These are phyloP conservation scores for Cytospora paraplurivora DNA, from an alignment of 2,329 filamentous ascomycete species.

Conservation along the genomic window DNA sequence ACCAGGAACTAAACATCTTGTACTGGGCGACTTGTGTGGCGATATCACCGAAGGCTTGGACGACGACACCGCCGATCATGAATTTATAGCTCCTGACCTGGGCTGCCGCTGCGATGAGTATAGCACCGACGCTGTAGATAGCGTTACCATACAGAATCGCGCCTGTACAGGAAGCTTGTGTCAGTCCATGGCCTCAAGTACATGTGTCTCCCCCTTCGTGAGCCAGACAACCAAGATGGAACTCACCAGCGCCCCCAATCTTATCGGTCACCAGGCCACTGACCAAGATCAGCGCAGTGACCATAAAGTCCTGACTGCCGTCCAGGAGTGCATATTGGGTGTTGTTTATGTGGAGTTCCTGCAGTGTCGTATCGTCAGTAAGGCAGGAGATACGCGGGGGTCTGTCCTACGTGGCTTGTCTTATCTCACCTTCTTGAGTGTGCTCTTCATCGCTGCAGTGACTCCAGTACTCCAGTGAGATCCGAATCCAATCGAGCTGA, in stretches of 20 bases:
- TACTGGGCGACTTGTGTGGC: slow-evolving; percentile 66
- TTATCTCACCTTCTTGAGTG: slow-evolving; percentile 52
- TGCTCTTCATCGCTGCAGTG: slow-evolving; percentile 62
- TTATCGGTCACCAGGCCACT: slow-evolving; percentile 60
- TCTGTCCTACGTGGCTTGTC: accelerated
- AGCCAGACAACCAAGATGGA: background rate
- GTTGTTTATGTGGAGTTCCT: slow-evolving; percentile 60
- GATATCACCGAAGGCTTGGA: slow-evolving; percentile 62
- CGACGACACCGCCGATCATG: slow-evolving; percentile 59
- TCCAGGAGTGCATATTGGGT: slow-evolving; percentile 60
- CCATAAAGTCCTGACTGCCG: slow-evolving; percentile 65
- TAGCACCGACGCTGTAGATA: slow-evolving; percentile 59
- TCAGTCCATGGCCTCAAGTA: background rate
- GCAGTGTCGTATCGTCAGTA: background rate
- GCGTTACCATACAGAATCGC: slow-evolving; percentile 63
- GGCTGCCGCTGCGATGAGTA: slow-evolving; percentile 60
- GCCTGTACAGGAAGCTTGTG: slow-evolving; percentile 34
- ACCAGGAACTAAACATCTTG: slow-evolving; percentile 67
- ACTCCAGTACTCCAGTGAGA: slow-evolving; percentile 63
- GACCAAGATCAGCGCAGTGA: slow-evolving; percentile 55
- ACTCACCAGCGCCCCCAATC: slow-evolving; percentile 56
- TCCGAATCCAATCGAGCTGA: slow-evolving; percentile 59
- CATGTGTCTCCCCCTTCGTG: no score
- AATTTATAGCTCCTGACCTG: slow-evolving; percentile 58
- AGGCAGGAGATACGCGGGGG: background rate